These are phyloP conservation scores for Aspergillus sp. DNA, from an alignment of 2,329 filamentous ascomycete species.

Conservation along the genomic window DNA sequence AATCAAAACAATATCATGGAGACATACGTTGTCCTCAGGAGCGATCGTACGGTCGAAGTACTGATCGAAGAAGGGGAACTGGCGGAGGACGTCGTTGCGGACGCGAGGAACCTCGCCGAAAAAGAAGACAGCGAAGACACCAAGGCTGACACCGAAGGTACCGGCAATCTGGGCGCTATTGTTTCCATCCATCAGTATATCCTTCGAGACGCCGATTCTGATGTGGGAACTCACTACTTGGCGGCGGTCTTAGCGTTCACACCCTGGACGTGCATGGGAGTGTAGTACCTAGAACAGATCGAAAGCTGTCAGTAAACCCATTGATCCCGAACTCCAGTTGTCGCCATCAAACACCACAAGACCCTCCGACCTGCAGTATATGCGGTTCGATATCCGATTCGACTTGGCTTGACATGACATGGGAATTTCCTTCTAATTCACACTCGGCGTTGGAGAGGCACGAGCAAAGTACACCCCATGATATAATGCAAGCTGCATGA, in stretches of 20 bases:
- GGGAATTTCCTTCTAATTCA: not conserved
- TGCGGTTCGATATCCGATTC: not conserved
- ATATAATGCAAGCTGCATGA: not conserved
- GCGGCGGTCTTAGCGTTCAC: slow-evolving; percentile 42
- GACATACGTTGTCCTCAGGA: slow-evolving; percentile 61
- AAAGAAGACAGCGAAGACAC: slow-evolving; percentile 63
- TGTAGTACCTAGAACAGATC: slow-evolving; percentile 46
- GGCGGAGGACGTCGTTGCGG: slow-evolving; percentile 60
- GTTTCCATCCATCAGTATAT: slow-evolving; percentile 15
- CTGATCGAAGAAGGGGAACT: slow-evolving; percentile 57
- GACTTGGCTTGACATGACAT: not conserved
- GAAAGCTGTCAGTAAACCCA: too few species aligned
- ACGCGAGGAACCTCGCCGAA: slow-evolving; percentile 64
- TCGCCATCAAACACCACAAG: not conserved
- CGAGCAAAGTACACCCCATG: not conserved
- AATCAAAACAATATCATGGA: not conserved
- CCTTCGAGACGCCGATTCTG: not conserved
- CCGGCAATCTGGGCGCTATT: slow-evolving; percentile 48
- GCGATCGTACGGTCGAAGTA: slow-evolving; percentile 59
- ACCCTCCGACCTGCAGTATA: not conserved
- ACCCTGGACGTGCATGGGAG: slow-evolving; percentile 49
- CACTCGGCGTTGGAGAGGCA: not conserved
- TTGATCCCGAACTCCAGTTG: too few species aligned
- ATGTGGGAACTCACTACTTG: slow-evolving; percentile 45
- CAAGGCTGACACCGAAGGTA: slow-evolving; percentile 57